Conservation (phyloP, 805 yeast species). For the Lipomyces spencermartinsiae region DNA sequence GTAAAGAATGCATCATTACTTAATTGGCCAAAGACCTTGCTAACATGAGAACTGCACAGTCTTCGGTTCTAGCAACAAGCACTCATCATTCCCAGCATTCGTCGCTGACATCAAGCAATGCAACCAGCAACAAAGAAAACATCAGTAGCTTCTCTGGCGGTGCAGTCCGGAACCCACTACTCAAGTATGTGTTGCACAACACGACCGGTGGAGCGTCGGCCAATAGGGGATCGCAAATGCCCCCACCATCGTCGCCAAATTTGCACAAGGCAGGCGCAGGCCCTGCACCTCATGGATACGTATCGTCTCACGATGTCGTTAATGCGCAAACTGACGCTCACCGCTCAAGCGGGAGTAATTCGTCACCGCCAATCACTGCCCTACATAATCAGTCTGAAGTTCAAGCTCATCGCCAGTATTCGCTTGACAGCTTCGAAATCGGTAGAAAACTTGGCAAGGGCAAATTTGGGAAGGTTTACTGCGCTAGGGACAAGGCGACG, state of each 20-base stretch:
- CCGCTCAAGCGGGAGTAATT: background rate
- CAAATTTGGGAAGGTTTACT: conserved; percentile 89
- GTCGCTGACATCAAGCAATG: conserved; percentile 4
- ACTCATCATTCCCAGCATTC: background rate
- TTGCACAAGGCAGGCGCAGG: conserved; percentile 29
- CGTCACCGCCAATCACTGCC: conserved; percentile 18
- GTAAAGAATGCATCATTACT: background rate
- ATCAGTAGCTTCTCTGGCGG: conserved; percentile 14
- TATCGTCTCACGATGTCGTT: conserved; percentile 31
- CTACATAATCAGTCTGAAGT: conserved; percentile 21
- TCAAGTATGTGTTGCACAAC: conserved; percentile 36
- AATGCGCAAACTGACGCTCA: conserved; percentile 15
- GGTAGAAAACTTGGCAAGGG: conserved; percentile 92
- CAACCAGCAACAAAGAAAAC: conserved; percentile 28
- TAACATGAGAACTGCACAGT: background rate
- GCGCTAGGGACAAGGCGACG: conserved; percentile 75
- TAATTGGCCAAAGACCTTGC: background rate
- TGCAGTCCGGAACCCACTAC: conserved; percentile 35
- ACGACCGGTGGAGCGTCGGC: conserved; percentile 9
- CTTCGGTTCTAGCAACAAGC: background rate
- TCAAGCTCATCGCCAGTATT: conserved; percentile 44
- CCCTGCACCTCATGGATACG: conserved; percentile 24
- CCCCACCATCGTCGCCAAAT: conserved; percentile 36
- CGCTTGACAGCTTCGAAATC: conserved; percentile 75
- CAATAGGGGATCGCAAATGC: conserved; percentile 31